A percentile compares a stretch with the other conserved stretches of the same genome.
Evolutionary conservation across 805 yeast species (phyloP).

Genomic region (Cyberlindnera xylosilytica): DNA sequence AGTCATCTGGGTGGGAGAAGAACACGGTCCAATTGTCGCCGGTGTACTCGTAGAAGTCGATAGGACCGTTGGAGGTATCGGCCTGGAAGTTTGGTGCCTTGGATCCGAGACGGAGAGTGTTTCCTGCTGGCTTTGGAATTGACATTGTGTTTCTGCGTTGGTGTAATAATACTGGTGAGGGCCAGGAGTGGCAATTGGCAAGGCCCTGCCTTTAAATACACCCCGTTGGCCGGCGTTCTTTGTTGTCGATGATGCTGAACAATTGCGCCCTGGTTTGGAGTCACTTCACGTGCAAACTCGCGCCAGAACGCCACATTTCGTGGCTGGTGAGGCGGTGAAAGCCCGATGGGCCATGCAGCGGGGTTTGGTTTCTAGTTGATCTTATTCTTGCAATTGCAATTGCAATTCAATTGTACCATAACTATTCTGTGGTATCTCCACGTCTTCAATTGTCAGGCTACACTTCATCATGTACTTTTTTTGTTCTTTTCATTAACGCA

Average conservation of each 20-base stretch:
- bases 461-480: neutral
- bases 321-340: too few species aligned
- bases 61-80: constrained; percentile 59
- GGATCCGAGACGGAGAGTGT: constrained; percentile 50
- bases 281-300: constrained; percentile 26
- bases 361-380: too few species aligned
- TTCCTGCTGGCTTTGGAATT: constrained; percentile 37
- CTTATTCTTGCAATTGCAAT: too few species aligned
- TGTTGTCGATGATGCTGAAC: neutral
- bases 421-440: too few species aligned
- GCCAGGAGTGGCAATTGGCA: neutral
- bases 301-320: too few species aligned
- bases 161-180: neutral
- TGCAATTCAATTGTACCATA: too few species aligned
- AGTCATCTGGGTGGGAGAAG: constrained; percentile 76
- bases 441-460: too few species aligned
- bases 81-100: constrained; percentile 67
- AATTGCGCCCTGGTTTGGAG: constrained; percentile 6
- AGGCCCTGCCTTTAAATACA: neutral
- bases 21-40: constrained; percentile 64
- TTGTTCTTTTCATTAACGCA: neutral
- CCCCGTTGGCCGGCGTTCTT: too few species aligned
- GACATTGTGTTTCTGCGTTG: constrained; percentile 29
- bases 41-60: constrained; percentile 60
- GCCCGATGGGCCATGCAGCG: too few species aligned